A percentile compares a stretch with the other conserved stretches of the same genome.
Conservation (phyloP, 2,329 filamentous ascomycete species). For the Orbilia oligospora region DNA sequence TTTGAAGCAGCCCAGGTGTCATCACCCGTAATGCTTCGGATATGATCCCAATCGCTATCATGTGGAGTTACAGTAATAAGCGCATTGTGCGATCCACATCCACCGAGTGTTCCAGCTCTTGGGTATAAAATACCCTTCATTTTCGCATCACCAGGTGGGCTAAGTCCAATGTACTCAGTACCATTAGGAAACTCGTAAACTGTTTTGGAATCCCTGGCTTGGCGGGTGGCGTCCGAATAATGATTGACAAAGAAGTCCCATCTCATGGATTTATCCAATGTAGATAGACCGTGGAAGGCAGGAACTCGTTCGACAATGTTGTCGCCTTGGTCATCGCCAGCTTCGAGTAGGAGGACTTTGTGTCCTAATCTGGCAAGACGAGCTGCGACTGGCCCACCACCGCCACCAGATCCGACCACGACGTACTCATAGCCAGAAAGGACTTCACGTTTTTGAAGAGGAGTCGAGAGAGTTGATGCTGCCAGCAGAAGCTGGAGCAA, state of each 20-base stretch:
- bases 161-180: slow-evolving; percentile 66
- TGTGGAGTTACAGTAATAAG: slow-evolving; percentile 66
- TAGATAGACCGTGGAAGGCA: slow-evolving; percentile 71
- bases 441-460: slow-evolving; percentile 54
- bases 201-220: slow-evolving; percentile 74
- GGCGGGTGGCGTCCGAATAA: slow-evolving; percentile 72
- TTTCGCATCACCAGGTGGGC: slow-evolving; percentile 68
- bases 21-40: slow-evolving; percentile 69
- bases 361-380: slow-evolving; percentile 74
- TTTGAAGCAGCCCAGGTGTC: slow-evolving; percentile 67
- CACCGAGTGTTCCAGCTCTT: slow-evolving; percentile 69
- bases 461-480: slow-evolving; percentile 13
- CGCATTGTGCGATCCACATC: slow-evolving; percentile 66
- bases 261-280: slow-evolving; percentile 72
- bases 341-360: slow-evolving; percentile 75
- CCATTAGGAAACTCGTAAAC: slow-evolving; percentile 70
- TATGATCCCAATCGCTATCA: slow-evolving; percentile 68
- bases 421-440: slow-evolving; percentile 74
- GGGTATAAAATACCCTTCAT: slow-evolving; percentile 70
- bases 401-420: slow-evolving; percentile 75
- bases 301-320: slow-evolving; percentile 72
- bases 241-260: slow-evolving; percentile 78
- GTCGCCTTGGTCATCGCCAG: slow-evolving; percentile 73
- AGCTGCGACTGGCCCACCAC: slow-evolving; percentile 74
- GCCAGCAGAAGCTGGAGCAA: slow-evolving; percentile 43